Evolutionary conservation across 441 rosid genomes (phyloP), one percentile per base, ranked within the genome.

Genomic region (Mallotus japonicus): DNA sequence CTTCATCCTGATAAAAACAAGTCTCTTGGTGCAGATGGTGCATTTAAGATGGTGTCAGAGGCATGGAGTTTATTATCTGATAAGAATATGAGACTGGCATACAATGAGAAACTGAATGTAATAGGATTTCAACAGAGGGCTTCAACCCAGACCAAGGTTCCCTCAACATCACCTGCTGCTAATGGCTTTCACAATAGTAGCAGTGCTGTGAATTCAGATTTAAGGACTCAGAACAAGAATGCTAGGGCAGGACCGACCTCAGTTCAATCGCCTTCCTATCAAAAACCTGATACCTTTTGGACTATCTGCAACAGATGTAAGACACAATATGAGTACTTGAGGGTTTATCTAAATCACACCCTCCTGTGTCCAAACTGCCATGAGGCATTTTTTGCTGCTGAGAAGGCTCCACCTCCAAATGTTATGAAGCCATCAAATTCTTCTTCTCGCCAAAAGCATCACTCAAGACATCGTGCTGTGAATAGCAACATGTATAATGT

Each of bases 1-100:
- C 97, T 96, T 69, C 99, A 90, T 79, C 99, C 98, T n/a, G 97
- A 96, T 80, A 96, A 92, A 82, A 93, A 90, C 85, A 89, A 89
- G 75, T 83, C 89, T 34, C 76, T 81, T 10, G 97, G 97, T 10
- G 91, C 96, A 20, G 96, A 88, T 57, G 97, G 97, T 68, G 99
- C 99, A 12, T 96, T 96, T 74, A 87, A 88, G 77, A 82, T 93
- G 74, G 80, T 96, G 72, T 86, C 87, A 1, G 90, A 92, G 84
- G 97, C 98, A 65, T 93, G 93, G 98, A 84, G 81, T 84, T 77
- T 89, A 74, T 74, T 96, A 32, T 89, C 98, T 7, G 89, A 96
- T 76, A 86, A 84, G 86, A 76, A 71, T 49, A 87, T 72, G 83
- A 89, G 90, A 83, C 46, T 73, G 54, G 82, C 83, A 40, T 96